These are phyloP conservation scores for Imleria badia DNA, from an alignment of 768 basidiomycete genomes.

Conservation along the genomic window DNA sequence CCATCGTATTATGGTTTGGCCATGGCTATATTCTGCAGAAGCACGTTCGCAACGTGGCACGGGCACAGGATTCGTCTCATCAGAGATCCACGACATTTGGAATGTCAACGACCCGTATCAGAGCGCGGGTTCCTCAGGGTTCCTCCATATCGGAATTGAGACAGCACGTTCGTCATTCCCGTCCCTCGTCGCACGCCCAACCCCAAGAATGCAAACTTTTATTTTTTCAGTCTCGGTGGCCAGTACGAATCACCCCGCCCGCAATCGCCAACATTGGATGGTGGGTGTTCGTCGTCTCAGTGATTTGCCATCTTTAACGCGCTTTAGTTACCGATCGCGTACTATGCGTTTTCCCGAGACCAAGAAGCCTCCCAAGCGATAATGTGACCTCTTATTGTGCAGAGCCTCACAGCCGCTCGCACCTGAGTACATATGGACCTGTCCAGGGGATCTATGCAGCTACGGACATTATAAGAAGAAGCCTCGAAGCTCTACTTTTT, in stretches of 20 bases:
- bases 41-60: neutral
- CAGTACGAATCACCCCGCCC: neutral
- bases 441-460: no score
- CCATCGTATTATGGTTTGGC: neutral
- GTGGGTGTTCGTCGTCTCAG: neutral
- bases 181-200: neutral
- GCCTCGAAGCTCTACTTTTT: neutral
- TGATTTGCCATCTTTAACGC: neutral
- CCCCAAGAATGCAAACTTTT: neutral
- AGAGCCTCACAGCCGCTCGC: no score
- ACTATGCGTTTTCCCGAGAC: neutral
- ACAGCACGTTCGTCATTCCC: no score
- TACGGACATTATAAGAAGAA: neutral
- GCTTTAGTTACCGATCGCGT: neutral
- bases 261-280: neutral
- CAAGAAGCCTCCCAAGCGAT: neutral
- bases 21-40: slow-evolving; percentile 1
- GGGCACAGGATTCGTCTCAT: no score
- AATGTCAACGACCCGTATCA: neutral
- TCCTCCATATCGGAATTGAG: no score
- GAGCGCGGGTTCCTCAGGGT: neutral
- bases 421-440: no score
- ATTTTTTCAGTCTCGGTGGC: no score
- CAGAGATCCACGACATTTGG: no score
- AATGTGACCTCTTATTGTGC: no score